These are phyloP conservation scores for Botrytis galanthina DNA, from an alignment of 2,329 filamentous ascomycete genomes.

Conservation along the genomic window DNA sequence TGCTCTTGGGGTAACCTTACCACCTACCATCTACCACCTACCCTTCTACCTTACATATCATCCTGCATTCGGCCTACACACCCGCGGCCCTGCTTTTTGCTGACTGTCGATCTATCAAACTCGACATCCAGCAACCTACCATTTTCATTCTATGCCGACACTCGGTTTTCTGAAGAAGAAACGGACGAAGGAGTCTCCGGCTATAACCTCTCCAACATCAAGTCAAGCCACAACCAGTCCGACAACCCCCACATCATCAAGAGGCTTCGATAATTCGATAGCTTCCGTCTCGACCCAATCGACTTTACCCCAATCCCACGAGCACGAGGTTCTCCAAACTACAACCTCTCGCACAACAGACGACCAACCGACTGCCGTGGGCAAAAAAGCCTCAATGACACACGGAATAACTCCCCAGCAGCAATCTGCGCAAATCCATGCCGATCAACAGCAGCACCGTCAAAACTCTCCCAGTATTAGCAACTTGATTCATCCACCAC, in stretches of 20 bases:
- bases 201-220: constrained; percentile 62
- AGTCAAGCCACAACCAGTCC: constrained; percentile 61
- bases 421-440: constrained; percentile 33
- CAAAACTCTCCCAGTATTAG: constrained; percentile 79
- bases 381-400: constrained; percentile 38
- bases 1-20: neutral
- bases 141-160: constrained; percentile 70
- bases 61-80: constrained; percentile 34
- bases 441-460: constrained; percentile 35
- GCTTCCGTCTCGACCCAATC: constrained; percentile 43
- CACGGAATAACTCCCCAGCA: constrained; percentile 38
- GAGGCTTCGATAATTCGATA: constrained; percentile 46
- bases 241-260: constrained; percentile 57
- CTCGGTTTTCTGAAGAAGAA: constrained; percentile 98
- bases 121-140: constrained; percentile 32
- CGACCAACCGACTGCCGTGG: constrained; percentile 33
- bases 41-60: constrained; percentile 18
- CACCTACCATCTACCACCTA: neutral
- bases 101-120: constrained; percentile 31
- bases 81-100: constrained; percentile 23
- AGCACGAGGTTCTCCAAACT: constrained; percentile 33
- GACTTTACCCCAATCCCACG: constrained; percentile 35
- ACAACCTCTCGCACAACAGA: constrained; percentile 33
- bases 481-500: constrained; percentile 72
- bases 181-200: constrained; percentile 85